Base-by-base conservation (phyloP, 2,329 filamentous ascomycete species). In the Monosporascus cannonballus region DNA sequence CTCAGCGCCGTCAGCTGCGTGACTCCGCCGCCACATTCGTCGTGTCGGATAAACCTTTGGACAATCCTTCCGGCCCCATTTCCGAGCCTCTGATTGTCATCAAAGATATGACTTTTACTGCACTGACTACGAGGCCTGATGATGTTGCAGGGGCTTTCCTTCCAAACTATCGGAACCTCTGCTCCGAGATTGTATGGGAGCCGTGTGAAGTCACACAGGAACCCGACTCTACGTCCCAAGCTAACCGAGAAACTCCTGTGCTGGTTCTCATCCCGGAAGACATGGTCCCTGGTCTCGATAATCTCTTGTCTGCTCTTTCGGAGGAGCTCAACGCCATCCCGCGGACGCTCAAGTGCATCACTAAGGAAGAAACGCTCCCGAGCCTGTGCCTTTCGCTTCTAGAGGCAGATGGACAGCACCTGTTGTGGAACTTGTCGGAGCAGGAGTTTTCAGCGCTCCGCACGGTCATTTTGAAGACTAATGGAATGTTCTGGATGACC, bases 161-260 rank as follows among this genome's bases (percentile, higher is more conserved):
- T 8, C 73, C 76, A 0, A 76, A 73, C 24, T 71, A 79, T 56
- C 74, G 72, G 34, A 75, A 75, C 20, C 66, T 82, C 1, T 78
- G 76, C 51, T 75, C 74, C 2, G 66, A 77, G 55, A 67, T 81
- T 48, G 56, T 70, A 2, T 82, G 78, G 79, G 66, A 73, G 20
- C 25, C 42, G 2, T 8, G 51, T 14, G 53, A 51, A n/a, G 8
- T 30, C 18, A n/a, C 38, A 18, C 15, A 6, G 7, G 30, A 38
- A 4, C 18, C 34, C 3, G 25, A 39, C 14, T 14, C 9, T 18
- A 14, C 22, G 18, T 18, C 39, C n/a, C 17, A 20, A 14, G 37
- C 27, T 8, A n/a, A 39, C 24, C 25, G 48, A 14, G 24, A 41
- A 24, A 47, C 49, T n/a, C n/a, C 8, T 27, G n/a, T 60, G 41